Base-by-base conservation (phyloP, 2,329 filamentous ascomycete species). In the Botrytis cinerea region DNA sequence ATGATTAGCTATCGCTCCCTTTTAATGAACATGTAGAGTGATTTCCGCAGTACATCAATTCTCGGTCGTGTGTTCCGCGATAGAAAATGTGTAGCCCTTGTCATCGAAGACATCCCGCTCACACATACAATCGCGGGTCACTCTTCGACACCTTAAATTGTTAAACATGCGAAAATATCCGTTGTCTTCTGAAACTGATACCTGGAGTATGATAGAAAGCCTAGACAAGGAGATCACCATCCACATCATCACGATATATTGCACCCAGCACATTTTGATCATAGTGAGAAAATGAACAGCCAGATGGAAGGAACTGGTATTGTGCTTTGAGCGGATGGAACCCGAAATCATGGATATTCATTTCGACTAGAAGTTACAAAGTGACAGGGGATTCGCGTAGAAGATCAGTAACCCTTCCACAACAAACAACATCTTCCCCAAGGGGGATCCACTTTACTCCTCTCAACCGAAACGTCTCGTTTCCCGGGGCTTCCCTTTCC, bases 371-470 rank as follows among this genome's bases (percentile, higher is more conserved):
- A 8, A 60, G 25, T 18, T 62, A 43, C 38, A 40, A 40, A 10
- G 14, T 18, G 35, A 40, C 22, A 25, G 22, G 25, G n/a, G 40
- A 28, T 45, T 45, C 40, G 18, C 25, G 16, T 32, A 35, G 43
- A 28, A 40, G 20, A 46, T 20, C n/a, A 72, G 9, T 25, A 61
- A 74, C 75, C 72, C 75, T 77, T 43, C 70, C 70, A 25, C 70
- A 72, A 54, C 70, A 72, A 57, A 79, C 77, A 32, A 78, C 74
- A 71, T 79, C 78, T n/a, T 77, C 51, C 40, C 75, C 78, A 66
- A 77, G 71, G 1, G 72, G 75, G 16, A 77, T 45, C 78, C 77
- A 79, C 35, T 67, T 74, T 10, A 79, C 70, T 45, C 73, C 64
- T 35, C 59, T 68, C 57, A 79, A 57, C n/a, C 60, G 74, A n/a